Conservation (phyloP, 306 rosid genomes). For the Quercus rubra region DNA sequence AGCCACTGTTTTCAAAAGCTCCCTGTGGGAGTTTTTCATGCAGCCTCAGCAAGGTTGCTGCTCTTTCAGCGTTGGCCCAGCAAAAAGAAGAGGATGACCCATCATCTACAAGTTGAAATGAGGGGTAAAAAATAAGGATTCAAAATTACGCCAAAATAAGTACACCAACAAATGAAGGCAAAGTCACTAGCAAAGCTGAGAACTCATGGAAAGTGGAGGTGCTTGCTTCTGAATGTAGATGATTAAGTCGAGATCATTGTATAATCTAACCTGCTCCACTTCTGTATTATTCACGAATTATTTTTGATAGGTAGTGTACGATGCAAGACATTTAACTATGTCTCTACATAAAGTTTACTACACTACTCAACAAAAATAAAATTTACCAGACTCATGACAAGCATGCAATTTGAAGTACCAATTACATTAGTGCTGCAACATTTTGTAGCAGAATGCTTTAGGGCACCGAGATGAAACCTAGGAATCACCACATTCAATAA, state of each 20-base stretch:
- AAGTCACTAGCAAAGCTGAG: background rate
- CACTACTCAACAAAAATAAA: background rate
- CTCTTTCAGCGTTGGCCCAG: conserved; percentile 84
- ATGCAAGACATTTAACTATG: background rate
- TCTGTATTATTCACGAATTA: background rate
- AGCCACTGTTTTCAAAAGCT: conserved; percentile 14
- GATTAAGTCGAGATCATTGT: background rate
- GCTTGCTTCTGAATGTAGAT: background rate
- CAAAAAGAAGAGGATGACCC: conserved; percentile 81
- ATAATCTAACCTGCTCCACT: no score
- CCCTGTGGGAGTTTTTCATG: conserved; percentile 46
- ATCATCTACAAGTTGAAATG: conserved; percentile 54
- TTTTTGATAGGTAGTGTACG: background rate
- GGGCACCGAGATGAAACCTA: background rate
- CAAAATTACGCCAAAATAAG: background rate
- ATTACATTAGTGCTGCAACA: background rate
- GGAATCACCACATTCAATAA: background rate
- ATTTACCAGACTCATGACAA: background rate
- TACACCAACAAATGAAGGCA: background rate
- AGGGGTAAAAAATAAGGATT: background rate
- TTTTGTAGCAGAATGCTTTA: background rate
- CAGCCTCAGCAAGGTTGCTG: conserved; percentile 70
- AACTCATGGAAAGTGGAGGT: background rate
- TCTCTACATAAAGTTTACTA: background rate
- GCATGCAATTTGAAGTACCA: background rate